Conservation (phyloP, 441 rosid species). For the Biscutella laevigata region DNA sequence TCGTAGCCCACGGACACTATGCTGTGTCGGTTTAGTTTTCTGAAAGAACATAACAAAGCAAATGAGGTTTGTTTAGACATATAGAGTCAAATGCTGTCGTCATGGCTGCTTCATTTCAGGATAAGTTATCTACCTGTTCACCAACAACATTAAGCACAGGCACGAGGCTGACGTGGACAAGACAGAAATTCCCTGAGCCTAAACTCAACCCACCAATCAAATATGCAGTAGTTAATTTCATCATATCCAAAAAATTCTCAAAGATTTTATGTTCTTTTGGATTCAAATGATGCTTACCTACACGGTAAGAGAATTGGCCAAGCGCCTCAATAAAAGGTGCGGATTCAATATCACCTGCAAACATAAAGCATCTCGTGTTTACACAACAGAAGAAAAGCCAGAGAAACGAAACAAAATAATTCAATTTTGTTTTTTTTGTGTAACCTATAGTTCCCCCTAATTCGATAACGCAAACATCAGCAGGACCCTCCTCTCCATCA, state of each 20-base stretch:
- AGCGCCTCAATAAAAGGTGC: constrained; percentile 89
- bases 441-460: constrained; percentile 88
- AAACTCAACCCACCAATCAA: constrained; percentile 25
- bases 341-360: constrained; percentile 91
- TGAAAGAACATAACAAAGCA: constrained; percentile 26
- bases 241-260: constrained; percentile 7
- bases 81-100: constrained; percentile 39
- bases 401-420: background rate
- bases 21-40: constrained; percentile 95
- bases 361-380: constrained; percentile 18
- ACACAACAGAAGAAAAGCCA: constrained; percentile 15
- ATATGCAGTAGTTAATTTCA: constrained; percentile 9
- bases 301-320: constrained; percentile 77
- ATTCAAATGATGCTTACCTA: constrained; percentile 44
- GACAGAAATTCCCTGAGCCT: constrained; percentile 79
- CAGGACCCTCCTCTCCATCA: constrained; percentile 58
- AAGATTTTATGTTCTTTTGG: constrained; percentile 1
- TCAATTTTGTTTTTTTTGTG: background rate
- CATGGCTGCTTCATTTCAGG: constrained; percentile 32
- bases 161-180: constrained; percentile 87
- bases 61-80: constrained; percentile 1
- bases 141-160: constrained; percentile 87
- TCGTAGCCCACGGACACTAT: constrained; percentile 74
- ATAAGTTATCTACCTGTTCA: constrained; percentile 52
- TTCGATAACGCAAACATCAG: constrained; percentile 81